phyloP scores from a whole-genome alignment of 768 basidiomycete species.

The Trametes coccinea region DNA sequence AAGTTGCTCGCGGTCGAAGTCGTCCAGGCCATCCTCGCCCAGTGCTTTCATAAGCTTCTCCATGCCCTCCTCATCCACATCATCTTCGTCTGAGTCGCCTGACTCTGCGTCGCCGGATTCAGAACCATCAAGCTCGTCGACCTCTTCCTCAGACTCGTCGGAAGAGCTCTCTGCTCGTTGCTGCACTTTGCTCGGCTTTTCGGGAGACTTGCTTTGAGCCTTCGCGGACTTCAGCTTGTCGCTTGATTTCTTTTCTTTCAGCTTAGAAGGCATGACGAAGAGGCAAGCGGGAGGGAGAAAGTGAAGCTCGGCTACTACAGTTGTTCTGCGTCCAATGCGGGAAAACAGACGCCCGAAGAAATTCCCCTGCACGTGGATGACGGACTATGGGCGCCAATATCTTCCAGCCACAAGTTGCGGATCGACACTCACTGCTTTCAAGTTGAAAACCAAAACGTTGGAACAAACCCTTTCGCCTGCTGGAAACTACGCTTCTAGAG shows the following conservation, averaged over 20 bases:
- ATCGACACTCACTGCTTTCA: no score
- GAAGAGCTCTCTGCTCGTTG: constrained; percentile 12
- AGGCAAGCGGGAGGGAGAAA: background rate
- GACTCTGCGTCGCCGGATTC: constrained; percentile 17
- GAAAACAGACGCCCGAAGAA: constrained; percentile 7
- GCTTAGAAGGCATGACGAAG: constrained; percentile 7
- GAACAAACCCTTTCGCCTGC: no score
- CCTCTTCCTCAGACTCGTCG: constrained; percentile 9
- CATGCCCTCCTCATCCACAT: constrained; percentile 60
- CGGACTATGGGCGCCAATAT: background rate
- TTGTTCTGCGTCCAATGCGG: background rate
- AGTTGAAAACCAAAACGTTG: no score
- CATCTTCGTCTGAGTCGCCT: constrained; percentile 42
- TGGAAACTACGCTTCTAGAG: no score
- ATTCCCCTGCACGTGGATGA: constrained; percentile 13
- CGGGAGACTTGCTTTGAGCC: constrained; percentile 1
- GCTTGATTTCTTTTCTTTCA: background rate
- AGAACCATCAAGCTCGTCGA: background rate
- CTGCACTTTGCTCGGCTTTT: constrained; percentile 2
- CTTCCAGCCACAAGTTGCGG: background rate
- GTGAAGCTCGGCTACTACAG: background rate
- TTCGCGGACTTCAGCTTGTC: background rate
- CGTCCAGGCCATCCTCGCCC: constrained; percentile 67
- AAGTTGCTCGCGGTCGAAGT: constrained; percentile 61
- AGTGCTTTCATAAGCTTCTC: constrained; percentile 54